Evolutionary conservation across 2,329 filamentous ascomycete genomes (phyloP).

Genomic region (Thelonectria rubi): DNA sequence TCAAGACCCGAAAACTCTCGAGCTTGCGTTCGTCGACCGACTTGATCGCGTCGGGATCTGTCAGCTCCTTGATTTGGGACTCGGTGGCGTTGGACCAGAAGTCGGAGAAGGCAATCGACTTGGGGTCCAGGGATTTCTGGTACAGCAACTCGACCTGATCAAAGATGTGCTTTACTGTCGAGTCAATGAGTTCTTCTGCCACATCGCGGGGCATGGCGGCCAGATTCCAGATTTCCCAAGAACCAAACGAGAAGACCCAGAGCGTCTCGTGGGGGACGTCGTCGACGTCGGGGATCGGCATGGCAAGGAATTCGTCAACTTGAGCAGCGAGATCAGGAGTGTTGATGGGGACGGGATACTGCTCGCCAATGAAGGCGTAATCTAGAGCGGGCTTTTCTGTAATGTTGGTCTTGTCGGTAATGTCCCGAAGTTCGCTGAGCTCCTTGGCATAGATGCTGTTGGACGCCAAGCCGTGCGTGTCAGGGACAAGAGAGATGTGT

Average conservation of each 20-base stretch:
- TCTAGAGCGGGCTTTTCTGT: slow-evolving; percentile 50
- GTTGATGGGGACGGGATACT: slow-evolving; percentile 53
- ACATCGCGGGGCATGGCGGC: slow-evolving; percentile 55
- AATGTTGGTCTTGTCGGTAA: slow-evolving; percentile 45
- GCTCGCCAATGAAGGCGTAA: slow-evolving; percentile 53
- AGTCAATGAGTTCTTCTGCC: slow-evolving; percentile 50
- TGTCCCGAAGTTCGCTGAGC: slow-evolving; percentile 49
- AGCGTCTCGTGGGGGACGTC: slow-evolving; percentile 56
- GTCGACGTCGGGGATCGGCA: slow-evolving; percentile 42
- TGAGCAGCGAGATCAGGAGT: slow-evolving; percentile 56
- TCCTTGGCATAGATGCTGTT: slow-evolving; percentile 62
- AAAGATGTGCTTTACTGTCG: slow-evolving; percentile 53
- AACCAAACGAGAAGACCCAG: slow-evolving; percentile 63
- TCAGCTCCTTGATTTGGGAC: slow-evolving; percentile 40
- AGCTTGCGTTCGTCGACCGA: slow-evolving; percentile 43
- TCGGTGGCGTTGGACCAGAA: slow-evolving; percentile 47
- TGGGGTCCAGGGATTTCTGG: slow-evolving; percentile 51
- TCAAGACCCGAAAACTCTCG: slow-evolving; percentile 59
- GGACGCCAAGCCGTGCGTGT: slow-evolving; percentile 57
- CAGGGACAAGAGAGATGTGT: slow-evolving; percentile 57
- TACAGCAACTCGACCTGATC: slow-evolving; percentile 59
- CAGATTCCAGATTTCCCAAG: slow-evolving; percentile 64
- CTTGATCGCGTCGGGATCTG: slow-evolving; percentile 34
- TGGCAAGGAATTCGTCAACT: slow-evolving; percentile 56
- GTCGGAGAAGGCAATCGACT: slow-evolving; percentile 58